Percentiles rank a stretch among this genome's conserved stretches.
These are phyloP conservation scores for Globisporangium orthogonon DNA, from an alignment of 352 stramenopile genomes.

Conservation along the genomic window DNA sequence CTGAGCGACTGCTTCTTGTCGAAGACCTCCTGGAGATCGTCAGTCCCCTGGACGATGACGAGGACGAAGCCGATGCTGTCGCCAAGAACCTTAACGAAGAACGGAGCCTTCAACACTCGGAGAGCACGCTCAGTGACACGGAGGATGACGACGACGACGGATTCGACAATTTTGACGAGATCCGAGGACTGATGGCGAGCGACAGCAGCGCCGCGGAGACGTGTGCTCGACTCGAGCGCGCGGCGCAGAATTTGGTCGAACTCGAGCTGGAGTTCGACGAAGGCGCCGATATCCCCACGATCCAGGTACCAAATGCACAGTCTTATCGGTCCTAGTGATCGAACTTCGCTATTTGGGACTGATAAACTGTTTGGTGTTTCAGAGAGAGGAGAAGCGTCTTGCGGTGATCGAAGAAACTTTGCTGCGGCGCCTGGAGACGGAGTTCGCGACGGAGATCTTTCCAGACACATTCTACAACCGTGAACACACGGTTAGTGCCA, in stretches of 20 bases:
- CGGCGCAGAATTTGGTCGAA: constrained; percentile 65
- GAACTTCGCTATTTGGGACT: too few relatives aligned
- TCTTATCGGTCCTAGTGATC: not conserved
- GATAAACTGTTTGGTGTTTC: not conserved
- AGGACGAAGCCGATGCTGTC: constrained; percentile 12
- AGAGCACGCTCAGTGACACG: not conserved
- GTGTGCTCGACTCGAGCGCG: constrained; percentile 70
- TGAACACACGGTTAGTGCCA: constrained; percentile 60
- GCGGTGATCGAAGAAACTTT: constrained; percentile 65
- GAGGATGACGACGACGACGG: constrained; percentile 34
- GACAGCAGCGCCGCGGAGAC: constrained; percentile 36
- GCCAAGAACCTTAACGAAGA: not conserved
- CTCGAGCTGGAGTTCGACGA: constrained; percentile 74
- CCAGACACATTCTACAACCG: constrained; percentile 85
- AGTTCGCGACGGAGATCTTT: constrained; percentile 83
- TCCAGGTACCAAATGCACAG: constrained; percentile 38
- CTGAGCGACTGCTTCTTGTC: constrained; percentile 66
- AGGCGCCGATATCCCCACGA: constrained; percentile 49
- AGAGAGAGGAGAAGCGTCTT: constrained; percentile 70
- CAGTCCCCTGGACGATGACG: constrained; percentile 21
- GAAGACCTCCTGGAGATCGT: constrained; percentile 74
- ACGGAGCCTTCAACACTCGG: not conserved
- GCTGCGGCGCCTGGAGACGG: constrained; percentile 66
- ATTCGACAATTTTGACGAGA: constrained; percentile 67
- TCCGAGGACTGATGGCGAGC: constrained; percentile 27